Evolutionary conservation across 768 basidiomycete genomes (phyloP).

Genomic region (Lactifluus echinatus): DNA sequence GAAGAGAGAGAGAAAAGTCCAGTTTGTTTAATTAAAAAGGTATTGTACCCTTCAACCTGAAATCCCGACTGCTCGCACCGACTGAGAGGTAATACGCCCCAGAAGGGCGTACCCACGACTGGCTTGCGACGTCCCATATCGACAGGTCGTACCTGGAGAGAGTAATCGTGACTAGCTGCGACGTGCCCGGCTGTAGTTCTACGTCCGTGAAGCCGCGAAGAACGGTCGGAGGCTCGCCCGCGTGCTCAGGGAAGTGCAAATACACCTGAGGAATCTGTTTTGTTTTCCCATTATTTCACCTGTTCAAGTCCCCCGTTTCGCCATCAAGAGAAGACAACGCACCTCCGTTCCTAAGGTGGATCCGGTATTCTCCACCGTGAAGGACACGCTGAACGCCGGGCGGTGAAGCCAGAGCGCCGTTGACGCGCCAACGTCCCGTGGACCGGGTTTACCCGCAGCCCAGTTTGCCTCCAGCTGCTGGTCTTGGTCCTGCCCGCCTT

Average conservation of each 20-base stretch:
- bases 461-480: conserved; percentile 40
- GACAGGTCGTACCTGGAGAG: conserved; percentile 22
- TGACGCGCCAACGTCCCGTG: conserved; percentile 48
- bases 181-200: conserved; percentile 19
- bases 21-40: neutral
- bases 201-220: conserved; percentile 30
- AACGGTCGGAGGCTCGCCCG: conserved; percentile 63
- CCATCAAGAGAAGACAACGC: neutral
- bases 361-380: conserved; percentile 61
- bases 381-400: conserved; percentile 53
- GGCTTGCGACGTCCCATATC: conserved; percentile 30
- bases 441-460: conserved; percentile 50
- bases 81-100: conserved; percentile 27
- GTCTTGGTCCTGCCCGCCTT: conserved; percentile 26
- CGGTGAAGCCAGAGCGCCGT: conserved; percentile 63
- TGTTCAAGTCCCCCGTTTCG: neutral
- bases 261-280: conserved; percentile 66
- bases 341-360: conserved; percentile 56
- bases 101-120: conserved; percentile 28
- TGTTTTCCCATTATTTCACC: neutral
- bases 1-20: too few relatives aligned
- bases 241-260: conserved; percentile 51
- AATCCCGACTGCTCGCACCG: conserved; percentile 23
- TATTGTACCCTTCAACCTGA: conserved; percentile 6
- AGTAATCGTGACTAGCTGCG: conserved; percentile 17